Conservation (phyloP, 2,329 filamentous ascomycete species). For the Aspergillus japonicus region DNA sequence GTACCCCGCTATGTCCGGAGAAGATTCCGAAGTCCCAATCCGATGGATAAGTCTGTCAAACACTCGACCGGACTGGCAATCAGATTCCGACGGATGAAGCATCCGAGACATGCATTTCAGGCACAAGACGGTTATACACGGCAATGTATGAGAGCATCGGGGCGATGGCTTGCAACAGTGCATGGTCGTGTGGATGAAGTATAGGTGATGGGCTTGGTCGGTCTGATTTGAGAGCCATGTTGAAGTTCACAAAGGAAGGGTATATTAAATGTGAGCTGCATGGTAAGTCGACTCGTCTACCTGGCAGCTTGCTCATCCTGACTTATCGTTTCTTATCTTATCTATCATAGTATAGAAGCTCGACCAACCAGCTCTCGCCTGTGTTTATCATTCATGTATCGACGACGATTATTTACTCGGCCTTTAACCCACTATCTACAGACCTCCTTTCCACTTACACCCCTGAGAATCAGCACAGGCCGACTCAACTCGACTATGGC, state of each 20-base stretch:
- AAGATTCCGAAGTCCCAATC: neutral
- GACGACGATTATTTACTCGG: neutral
- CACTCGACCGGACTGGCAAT: neutral
- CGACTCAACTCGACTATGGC: neutral
- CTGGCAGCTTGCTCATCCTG: too few relatives aligned
- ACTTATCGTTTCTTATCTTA: neutral
- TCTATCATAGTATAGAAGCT: neutral
- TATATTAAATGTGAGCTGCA: neutral
- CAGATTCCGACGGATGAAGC: conserved; percentile 1
- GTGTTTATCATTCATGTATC: neutral
- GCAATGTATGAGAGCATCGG: neutral
- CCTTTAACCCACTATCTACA: neutral
- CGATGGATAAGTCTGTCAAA: neutral
- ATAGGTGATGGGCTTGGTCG: neutral
- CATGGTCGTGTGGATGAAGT: neutral
- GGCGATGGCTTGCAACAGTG: neutral
- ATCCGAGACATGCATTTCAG: neutral
- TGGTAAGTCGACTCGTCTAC: neutral
- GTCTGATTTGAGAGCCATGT: neutral
- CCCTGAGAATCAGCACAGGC: neutral
- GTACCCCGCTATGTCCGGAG: neutral
- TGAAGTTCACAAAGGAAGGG: neutral
- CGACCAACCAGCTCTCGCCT: too few relatives aligned
- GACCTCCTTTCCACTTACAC: neutral
- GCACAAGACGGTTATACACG: conserved; percentile 2